Percentiles rank a stretch among this genome's conserved stretches.
Conservation (phyloP, 495 filamentous ascomycete species). For the Penicillium herquei region DNA sequence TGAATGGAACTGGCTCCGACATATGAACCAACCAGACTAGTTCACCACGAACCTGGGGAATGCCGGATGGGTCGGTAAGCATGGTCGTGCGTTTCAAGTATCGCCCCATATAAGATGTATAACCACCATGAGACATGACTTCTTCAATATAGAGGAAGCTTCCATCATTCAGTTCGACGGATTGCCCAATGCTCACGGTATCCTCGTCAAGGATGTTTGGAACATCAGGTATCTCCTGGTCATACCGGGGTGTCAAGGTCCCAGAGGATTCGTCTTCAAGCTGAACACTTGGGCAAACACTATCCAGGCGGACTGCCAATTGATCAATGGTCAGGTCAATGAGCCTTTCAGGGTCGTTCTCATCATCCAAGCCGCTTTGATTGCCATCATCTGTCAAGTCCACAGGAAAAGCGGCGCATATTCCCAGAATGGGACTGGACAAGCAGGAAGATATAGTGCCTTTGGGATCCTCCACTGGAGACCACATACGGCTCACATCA, state of each 20-base stretch:
- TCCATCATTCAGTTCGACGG: conserved; percentile 1
- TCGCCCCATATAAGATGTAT: not conserved
- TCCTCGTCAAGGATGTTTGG: not conserved
- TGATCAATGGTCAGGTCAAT: too few species aligned
- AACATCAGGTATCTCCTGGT: not conserved
- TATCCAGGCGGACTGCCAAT: too few species aligned
- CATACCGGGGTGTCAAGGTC: not conserved
- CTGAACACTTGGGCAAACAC: too few species aligned
- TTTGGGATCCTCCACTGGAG: too few species aligned
- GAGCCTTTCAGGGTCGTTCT: too few species aligned
- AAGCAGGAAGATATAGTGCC: too few species aligned
- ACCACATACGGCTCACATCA: too few species aligned
- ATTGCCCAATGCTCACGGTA: not conserved
- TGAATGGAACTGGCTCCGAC: conserved; percentile 7
- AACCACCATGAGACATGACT: not conserved
- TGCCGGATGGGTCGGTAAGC: not conserved
- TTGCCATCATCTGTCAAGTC: too few species aligned
- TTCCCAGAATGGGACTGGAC: too few species aligned
- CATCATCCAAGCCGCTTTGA: too few species aligned
- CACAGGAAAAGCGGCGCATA: too few species aligned
- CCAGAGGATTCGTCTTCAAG: too few species aligned
- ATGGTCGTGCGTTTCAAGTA: not conserved
- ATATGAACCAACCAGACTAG: conserved; percentile 6
- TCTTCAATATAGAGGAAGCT: not conserved
- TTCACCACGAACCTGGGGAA: conserved; percentile 9